Evolutionary conservation across 2,329 filamentous ascomycete genomes (phyloP).

Genomic region (Botrytis fabae): DNA sequence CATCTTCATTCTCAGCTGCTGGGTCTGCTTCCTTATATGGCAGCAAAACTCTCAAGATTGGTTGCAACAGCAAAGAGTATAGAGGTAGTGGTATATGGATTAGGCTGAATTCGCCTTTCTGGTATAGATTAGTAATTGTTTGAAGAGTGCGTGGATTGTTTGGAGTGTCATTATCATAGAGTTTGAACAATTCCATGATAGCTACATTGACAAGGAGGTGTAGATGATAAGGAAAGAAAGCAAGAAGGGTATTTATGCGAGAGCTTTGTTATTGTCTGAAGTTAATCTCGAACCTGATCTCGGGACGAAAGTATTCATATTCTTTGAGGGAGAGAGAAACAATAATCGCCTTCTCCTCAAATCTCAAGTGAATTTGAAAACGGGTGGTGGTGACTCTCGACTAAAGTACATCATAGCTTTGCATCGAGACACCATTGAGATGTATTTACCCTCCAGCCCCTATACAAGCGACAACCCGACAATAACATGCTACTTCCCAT

Average conservation of each 20-base stretch:
- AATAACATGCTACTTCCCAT: constrained; percentile 9
- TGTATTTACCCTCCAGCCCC: constrained; percentile 6
- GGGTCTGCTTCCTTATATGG: constrained; percentile 52
- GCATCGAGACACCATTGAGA: constrained; percentile 10
- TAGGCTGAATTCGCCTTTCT: constrained; percentile 85
- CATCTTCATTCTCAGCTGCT: constrained; percentile 38
- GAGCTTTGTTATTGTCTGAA: constrained; percentile 1
- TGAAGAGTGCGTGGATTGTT: not conserved
- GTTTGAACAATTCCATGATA: not conserved
- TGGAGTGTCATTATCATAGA: not conserved
- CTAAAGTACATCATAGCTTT: constrained; percentile 2
- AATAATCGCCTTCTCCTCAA: not conserved
- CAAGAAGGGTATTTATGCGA: not conserved
- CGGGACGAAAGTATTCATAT: not conserved
- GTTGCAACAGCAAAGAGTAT: constrained; percentile 76
- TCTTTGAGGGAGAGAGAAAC: not conserved
- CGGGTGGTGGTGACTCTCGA: not conserved
- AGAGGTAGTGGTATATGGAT: constrained; percentile 86
- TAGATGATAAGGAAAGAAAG: not conserved
- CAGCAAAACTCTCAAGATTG: constrained; percentile 82
- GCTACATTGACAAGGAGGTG: not conserved
- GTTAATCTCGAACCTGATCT: constrained; percentile 4
- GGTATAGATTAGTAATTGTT: constrained; percentile 35
- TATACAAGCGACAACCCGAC: constrained; percentile 19
- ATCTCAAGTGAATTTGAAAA: not conserved